Evolutionary conservation across 1,284 basidiomycete species (phyloP), one percentile per base, ranked within the genome.

Genomic region (Cutaneotrichosporon mucoides): DNA sequence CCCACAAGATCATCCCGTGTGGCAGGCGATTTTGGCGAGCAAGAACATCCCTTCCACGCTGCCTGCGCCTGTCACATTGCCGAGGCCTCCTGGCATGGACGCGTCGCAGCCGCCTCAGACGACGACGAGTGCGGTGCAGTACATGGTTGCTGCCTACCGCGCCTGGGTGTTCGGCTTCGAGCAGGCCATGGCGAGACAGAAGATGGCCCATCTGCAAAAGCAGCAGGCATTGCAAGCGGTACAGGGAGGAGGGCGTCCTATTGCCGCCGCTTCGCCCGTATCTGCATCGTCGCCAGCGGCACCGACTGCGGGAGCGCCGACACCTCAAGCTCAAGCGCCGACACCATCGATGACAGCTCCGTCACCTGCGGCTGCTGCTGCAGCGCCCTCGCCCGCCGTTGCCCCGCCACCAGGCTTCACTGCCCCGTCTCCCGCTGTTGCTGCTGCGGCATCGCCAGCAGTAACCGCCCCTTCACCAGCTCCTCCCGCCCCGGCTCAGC

Each of bases 111-210:
- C 66, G 6, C 49, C 63, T 15, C 56, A 59, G 16, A 60, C 57
- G 57, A 73, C 72, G 10, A 71, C 66, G 37, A 65, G 66, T 50
- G 61, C 74, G 0, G 61, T 71, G 34, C 66, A 68, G 46, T 76
- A 68, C 55, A 57, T 76, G 38, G 56, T 71, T n/a, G 63, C 63
- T 1, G 68, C 61, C 0, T 75, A 74, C 55, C 57, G 68, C 24
- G 68, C 70, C 12, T 74, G 70, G 65, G 57, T 76, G 6, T 67
- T 69, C 49, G 67, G 65, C 3, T 76, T 76, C 44, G 73, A 76
- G 53, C 59, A 67, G 44, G 69, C 72, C 36, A 73, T 74, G 72
- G 44, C 59, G 13, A 56, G 64, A 2, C 54, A 59, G 24, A 66
- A 66, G 40, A 37, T 60, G 4, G 63, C 58, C 2, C 53, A 55